Evolutionary conservation across 345 rosid genomes (phyloP).

Genomic region (Populus alba): DNA sequence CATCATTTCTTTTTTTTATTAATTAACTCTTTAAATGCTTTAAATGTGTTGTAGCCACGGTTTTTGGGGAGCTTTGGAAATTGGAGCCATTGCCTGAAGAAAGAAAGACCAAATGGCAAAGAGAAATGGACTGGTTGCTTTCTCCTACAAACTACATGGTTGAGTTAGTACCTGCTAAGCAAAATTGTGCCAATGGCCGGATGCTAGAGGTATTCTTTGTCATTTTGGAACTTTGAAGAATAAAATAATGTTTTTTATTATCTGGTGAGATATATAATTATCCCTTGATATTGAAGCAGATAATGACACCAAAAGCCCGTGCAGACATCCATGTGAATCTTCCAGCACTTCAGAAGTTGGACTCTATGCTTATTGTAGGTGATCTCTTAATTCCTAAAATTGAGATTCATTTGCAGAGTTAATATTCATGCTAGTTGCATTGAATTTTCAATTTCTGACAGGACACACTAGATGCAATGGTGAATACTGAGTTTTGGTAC

Average conservation of each 20-base stretch:
- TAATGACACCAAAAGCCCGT: slow-evolving; percentile 91
- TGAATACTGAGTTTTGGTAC: slow-evolving; percentile 85
- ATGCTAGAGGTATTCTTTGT: slow-evolving; percentile 60
- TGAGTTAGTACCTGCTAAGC: slow-evolving; percentile 95
- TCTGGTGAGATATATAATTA: slow-evolving; percentile 22
- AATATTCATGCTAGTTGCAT: background rate
- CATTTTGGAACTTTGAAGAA: background rate
- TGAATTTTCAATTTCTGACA: slow-evolving; percentile 29
- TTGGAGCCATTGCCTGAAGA: slow-evolving; percentile 81
- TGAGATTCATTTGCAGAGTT: background rate
- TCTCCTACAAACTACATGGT: slow-evolving; percentile 95
- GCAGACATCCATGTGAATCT: slow-evolving; percentile 92
- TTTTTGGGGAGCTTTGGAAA: slow-evolving; percentile 98
- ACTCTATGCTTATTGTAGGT: slow-evolving; percentile 86
- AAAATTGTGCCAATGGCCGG: slow-evolving; percentile 71
- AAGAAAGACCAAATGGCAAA: slow-evolving; percentile 71
- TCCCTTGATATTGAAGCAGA: slow-evolving; percentile 45
- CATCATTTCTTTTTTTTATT: background rate
- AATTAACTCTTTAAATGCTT: background rate
- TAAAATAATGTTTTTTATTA: background rate
- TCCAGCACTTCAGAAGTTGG: slow-evolving; percentile 91
- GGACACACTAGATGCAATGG: slow-evolving; percentile 89
- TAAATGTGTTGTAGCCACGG: slow-evolving; percentile 48
- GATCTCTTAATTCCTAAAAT: slow-evolving; percentile 23
- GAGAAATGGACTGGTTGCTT: slow-evolving; percentile 94